Base-by-base conservation (phyloP, 345 rosid species). In the Litchi chinensis region DNA sequence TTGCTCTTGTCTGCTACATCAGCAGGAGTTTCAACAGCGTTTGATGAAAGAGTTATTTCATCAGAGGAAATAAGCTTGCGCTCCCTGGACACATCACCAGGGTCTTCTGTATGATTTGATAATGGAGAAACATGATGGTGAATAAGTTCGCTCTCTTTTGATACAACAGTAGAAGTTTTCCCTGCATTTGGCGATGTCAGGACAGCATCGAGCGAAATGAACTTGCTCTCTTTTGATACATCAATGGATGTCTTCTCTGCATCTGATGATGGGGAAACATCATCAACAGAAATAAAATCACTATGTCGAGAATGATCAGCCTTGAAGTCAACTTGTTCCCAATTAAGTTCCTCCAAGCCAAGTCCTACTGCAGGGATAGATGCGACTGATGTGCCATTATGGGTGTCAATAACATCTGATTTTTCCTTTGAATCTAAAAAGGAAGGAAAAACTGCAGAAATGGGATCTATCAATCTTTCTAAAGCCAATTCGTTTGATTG, bases 391-490 rank as follows among this genome's bases (percentile, higher is more conserved):
- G 24, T 75, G 59, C 41, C 70, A 13, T 65, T 71, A 16, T 74
- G 80, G 41, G 80, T 67, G 39, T 80, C 64, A 15, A 75, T 71
- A 63, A 63, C 46, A 43, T 76, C 86, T 64, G 79, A 69, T 40
- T 77, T 78, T 39, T 65, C 60, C 63, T 83, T 60, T 10, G 87
- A 70, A 13, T 74, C 77, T 11, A 75, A 26, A 77, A 37, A 22
- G 63, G 82, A 75, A 80, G 84, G 76, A 76, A 77, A 81, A 63
- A 77, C 59, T 65, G 44, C 82, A 74, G 86, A 80, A 76, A 79
- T 74, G 46, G 76, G 85, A 60, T 87, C 87, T 40, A 87, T 85
- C 73, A 86, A 75, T 76, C 88, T 89, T 26, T 83, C 91, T 1
- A 85, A 78, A 66, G 82, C 79, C 63, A 73, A 65, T 79, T 83